phyloP scores from a whole-genome alignment of 1,284 basidiomycete species.

The Lentinus polychrous region DNA sequence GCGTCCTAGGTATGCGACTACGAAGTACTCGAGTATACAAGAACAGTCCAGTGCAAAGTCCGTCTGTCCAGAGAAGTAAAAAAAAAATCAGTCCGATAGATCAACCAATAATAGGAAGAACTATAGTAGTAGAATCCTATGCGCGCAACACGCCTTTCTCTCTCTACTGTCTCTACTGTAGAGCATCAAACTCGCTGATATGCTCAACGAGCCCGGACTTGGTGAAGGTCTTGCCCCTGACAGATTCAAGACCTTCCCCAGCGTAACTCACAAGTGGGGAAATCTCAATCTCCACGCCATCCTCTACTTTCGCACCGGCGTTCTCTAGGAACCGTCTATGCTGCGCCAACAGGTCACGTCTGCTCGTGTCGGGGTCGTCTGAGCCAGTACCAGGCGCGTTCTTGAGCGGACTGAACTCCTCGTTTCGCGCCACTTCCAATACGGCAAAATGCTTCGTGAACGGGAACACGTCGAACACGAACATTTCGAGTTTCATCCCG shows the following conservation, averaged over 20 bases:
- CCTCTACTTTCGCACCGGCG: conserved; percentile 70
- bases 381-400: conserved; percentile 93
- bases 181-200: conserved; percentile 44
- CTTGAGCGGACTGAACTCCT: conserved; percentile 97
- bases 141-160: too few relatives aligned
- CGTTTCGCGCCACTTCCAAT: conserved; percentile 81
- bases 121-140: too few relatives aligned
- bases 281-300: conserved; percentile 82
- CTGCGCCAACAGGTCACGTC: conserved; percentile 87
- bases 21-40: too few relatives aligned
- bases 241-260: conserved; percentile 83
- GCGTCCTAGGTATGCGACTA: too few relatives aligned
- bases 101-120: too few relatives aligned
- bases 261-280: conserved; percentile 86
- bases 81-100: too few relatives aligned
- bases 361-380: conserved; percentile 90
- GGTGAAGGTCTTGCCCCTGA: conserved; percentile 74
- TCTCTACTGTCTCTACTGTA: conserved; percentile 20
- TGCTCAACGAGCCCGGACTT: conserved; percentile 48
- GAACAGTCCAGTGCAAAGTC: too few relatives aligned
- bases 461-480: conserved; percentile 99
- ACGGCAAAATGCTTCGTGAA: conserved; percentile 82
- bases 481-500: conserved; percentile 99
- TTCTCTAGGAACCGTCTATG: conserved; percentile 79
- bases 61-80: too few relatives aligned